Evolutionary conservation across 345 rosid species (phyloP).

Genomic region (Cardiospermum halicacabum): DNA sequence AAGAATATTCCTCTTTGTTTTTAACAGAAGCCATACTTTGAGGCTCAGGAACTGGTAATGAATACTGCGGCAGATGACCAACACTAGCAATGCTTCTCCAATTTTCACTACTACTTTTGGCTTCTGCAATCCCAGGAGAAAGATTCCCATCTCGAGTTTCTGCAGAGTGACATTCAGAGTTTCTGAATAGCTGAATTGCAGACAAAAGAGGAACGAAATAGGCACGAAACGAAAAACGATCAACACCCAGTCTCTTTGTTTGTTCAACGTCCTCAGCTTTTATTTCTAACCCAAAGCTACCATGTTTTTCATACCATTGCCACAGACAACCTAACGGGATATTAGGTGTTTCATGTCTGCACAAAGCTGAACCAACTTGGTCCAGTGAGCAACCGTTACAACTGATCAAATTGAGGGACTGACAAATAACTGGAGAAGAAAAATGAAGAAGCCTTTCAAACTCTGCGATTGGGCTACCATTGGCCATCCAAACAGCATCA

Average conservation of each 20-base stretch:
- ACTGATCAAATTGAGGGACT: constrained; percentile 10
- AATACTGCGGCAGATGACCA: constrained; percentile 24
- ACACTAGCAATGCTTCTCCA: constrained; percentile 12
- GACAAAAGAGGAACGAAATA: constrained; percentile 58
- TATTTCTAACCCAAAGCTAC: constrained; percentile 52
- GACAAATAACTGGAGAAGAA: constrained; percentile 41
- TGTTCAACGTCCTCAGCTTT: constrained; percentile 39
- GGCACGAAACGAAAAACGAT: constrained; percentile 40
- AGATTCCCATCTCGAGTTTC: constrained; percentile 1
- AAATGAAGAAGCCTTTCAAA: constrained; percentile 47
- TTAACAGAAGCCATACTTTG: constrained; percentile 9
- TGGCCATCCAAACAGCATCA: constrained; percentile 44
- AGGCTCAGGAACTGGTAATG: constrained; percentile 32
- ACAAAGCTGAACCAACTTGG: constrained; percentile 20
- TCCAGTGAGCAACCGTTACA: constrained; percentile 30
- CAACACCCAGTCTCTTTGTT: constrained; percentile 37
- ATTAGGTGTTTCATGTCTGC: constrained; percentile 40
- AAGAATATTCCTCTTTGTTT: constrained; percentile 5
- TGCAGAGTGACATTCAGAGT: constrained; percentile 10
- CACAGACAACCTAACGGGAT: constrained; percentile 38
- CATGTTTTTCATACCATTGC: constrained; percentile 57
- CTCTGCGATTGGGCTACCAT: constrained; percentile 49
- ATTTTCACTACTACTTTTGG: constrained; percentile 7
- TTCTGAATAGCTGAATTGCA: constrained; percentile 48
- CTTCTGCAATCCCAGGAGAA: constrained; percentile 14